Conservation (phyloP, 306 rosid species). For the Elaeagnus macrophylla region DNA sequence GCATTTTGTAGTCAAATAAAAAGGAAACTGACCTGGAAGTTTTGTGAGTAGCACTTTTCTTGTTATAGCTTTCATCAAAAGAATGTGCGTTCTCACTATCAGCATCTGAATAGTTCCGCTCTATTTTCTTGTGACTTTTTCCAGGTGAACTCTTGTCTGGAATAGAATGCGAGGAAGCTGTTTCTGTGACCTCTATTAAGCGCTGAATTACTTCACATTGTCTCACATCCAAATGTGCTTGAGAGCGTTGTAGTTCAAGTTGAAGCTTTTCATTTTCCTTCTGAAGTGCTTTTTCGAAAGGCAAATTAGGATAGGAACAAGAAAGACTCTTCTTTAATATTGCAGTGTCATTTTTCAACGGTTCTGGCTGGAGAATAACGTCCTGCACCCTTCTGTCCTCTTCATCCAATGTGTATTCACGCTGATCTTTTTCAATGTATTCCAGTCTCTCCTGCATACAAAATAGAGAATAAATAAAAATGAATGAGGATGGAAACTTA, state of each 20-base stretch:
- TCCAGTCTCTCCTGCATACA: conserved; percentile 81
- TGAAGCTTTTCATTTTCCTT: conserved; percentile 93
- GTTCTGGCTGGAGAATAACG: conserved; percentile 83
- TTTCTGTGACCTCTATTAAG: conserved; percentile 74
- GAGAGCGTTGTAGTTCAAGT: conserved; percentile 80
- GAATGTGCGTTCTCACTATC: conserved; percentile 39
- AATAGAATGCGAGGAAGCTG: conserved; percentile 45
- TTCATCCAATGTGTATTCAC: conserved; percentile 92
- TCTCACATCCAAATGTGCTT: conserved; percentile 62
- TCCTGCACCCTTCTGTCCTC: conserved; percentile 80
- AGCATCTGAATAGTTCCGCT: conserved; percentile 36
- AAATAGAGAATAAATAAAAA: conserved; percentile 12
- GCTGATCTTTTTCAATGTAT: conserved; percentile 77
- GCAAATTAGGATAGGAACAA: conserved; percentile 80
- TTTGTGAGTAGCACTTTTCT: conserved; percentile 31
- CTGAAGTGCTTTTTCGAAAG: conserved; percentile 65
- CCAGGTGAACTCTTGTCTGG: conserved; percentile 50
- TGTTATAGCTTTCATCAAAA: conserved; percentile 45
- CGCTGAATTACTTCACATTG: conserved; percentile 95
- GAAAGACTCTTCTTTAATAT: conserved; percentile 90
- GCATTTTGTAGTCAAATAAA: conserved; percentile 2
- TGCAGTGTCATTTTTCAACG: conserved; percentile 53
- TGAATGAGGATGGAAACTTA: conserved; percentile 15
- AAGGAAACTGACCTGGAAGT: conserved; percentile 42
- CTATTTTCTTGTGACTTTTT: conserved; percentile 52